Evolutionary conservation across 495 filamentous ascomycete species (phyloP).

Genomic region (Penicillium parvum): DNA sequence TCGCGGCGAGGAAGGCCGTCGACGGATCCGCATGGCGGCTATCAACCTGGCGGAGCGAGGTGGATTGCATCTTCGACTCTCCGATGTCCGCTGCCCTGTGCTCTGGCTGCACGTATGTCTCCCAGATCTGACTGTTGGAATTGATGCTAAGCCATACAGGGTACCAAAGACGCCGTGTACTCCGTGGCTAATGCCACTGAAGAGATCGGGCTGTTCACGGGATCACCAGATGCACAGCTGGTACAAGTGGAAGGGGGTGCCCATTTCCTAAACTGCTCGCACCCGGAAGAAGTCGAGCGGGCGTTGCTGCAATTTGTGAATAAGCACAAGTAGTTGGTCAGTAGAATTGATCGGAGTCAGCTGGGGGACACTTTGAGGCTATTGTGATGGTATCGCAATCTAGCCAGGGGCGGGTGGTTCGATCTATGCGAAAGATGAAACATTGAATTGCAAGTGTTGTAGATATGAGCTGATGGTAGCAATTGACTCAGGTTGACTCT

Average conservation of each 20-base stretch:
- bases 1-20: conserved; percentile 53
- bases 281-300: conserved; percentile 7
- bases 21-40: conserved; percentile 51
- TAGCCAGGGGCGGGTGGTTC: too few species aligned
- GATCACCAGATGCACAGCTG: conserved; percentile 46
- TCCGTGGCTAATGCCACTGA: conserved; percentile 43
- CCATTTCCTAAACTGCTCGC: conserved; percentile 54
- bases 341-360: not conserved
- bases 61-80: conserved; percentile 48
- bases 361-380: too few species aligned
- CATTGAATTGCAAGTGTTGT: too few species aligned
- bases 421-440: too few species aligned
- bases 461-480: too few species aligned
- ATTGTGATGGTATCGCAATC: not conserved
- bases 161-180: conserved; percentile 52
- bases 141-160: conserved; percentile 31
- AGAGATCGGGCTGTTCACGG: conserved; percentile 56
- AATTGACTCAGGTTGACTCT: too few species aligned
- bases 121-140: too few species aligned
- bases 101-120: conserved; percentile 57
- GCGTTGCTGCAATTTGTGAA: conserved; percentile 9
- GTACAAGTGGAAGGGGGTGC: conserved; percentile 47
- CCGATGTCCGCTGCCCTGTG: conserved; percentile 56
- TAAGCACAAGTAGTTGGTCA: conserved; percentile 2
- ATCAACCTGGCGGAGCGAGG: conserved; percentile 57